Percentiles rank a stretch among this genome's conserved stretches.
phyloP scores from a whole-genome alignment of 139 green algal species.

The Volvox reticuliferus region DNA sequence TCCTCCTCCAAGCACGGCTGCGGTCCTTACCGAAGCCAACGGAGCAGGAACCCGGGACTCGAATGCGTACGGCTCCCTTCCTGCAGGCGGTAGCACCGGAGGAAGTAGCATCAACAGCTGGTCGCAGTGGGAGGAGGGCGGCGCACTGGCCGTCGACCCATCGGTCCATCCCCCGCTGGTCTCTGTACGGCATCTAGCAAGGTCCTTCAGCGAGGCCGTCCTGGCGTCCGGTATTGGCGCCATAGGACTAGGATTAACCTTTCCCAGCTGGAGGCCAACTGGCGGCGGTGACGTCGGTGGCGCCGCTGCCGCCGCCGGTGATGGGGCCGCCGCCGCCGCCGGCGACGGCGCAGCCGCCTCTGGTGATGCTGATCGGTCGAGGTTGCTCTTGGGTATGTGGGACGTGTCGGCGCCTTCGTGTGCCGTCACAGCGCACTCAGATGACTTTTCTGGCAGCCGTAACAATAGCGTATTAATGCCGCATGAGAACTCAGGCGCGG shows the following conservation, averaged over 20 bases:
- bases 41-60: not conserved
- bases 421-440: not conserved
- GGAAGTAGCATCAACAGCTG: not conserved
- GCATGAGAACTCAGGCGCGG: too few relatives aligned
- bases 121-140: conserved; percentile 1
- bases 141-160: not conserved
- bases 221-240: not conserved
- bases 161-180: not conserved
- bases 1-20: not conserved
- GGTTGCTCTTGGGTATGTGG: not conserved
- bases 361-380: not conserved
- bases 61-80: not conserved
- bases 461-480: too few relatives aligned
- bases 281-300: not conserved
- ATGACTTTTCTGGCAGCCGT: not conserved
- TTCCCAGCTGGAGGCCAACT: not conserved
- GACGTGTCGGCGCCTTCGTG: not conserved
- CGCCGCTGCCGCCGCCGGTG: not conserved
- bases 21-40: not conserved
- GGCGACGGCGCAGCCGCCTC: not conserved
- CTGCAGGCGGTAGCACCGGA: not conserved
- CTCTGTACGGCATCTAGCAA: not conserved
- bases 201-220: conserved; percentile 15
- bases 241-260: not conserved
- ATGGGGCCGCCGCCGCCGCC: not conserved